Conservation (phyloP, 1,284 basidiomycete genomes). For the Ganoderma sp. region DNA sequence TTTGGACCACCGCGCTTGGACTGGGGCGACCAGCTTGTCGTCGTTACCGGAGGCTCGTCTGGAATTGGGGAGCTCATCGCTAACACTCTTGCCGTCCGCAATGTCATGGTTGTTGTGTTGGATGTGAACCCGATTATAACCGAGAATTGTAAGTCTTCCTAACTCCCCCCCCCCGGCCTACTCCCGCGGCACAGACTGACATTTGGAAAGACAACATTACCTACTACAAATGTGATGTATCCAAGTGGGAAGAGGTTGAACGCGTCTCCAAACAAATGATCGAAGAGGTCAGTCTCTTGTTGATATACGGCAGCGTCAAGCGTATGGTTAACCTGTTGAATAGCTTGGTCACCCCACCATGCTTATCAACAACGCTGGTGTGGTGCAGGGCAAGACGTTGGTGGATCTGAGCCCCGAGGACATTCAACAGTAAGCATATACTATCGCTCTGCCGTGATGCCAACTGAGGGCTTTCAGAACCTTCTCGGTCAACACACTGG, state of each 20-base stretch:
- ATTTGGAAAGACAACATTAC: conserved; percentile 68
- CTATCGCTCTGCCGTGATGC: conserved; percentile 1
- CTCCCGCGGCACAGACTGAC: neutral
- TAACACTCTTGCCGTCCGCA: conserved; percentile 80
- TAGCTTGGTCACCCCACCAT: conserved; percentile 90
- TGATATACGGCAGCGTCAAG: neutral
- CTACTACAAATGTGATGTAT: conserved; percentile 91
- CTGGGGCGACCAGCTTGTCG: conserved; percentile 86
- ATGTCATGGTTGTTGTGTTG: conserved; percentile 84
- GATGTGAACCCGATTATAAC: conserved; percentile 79
- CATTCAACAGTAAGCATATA: conserved; percentile 70
- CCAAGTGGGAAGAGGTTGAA: conserved; percentile 82
- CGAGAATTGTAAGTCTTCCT: conserved; percentile 65
- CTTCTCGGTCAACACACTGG: conserved; percentile 86
- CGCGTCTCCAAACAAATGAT: conserved; percentile 71
- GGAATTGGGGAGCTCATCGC: conserved; percentile 89
- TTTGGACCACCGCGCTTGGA: conserved; percentile 66
- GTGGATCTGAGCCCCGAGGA: conserved; percentile 82
- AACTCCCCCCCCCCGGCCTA: neutral
- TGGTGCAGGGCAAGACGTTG: conserved; percentile 88
- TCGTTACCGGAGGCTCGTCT: conserved; percentile 91
- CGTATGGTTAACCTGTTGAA: neutral
- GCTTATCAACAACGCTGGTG: conserved; percentile 95
- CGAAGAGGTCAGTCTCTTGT: conserved; percentile 64
- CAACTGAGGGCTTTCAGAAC: conserved; percentile 60